Conservation (phyloP, 148 eudicot species). For the Chenopodium formosanum region DNA sequence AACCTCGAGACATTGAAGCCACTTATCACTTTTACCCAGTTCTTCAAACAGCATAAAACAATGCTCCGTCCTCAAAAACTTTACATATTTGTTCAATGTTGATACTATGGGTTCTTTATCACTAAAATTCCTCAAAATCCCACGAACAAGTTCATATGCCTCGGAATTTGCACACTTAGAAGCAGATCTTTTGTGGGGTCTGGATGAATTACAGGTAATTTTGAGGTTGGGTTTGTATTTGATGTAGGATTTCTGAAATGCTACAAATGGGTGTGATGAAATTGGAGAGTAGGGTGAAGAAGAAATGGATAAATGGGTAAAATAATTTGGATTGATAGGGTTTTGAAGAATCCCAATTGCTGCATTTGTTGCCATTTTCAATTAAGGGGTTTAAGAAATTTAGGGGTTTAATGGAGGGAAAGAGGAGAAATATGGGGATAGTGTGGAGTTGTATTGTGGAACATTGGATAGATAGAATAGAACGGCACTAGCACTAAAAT, state of each 20-base stretch:
- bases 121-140: constrained; percentile 45
- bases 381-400: background rate
- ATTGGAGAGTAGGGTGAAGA: constrained; percentile 18
- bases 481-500: background rate
- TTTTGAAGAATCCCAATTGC: constrained; percentile 14
- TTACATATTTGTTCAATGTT: constrained; percentile 64
- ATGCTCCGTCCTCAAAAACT: constrained; percentile 68
- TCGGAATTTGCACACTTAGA: constrained; percentile 40
- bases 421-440: background rate
- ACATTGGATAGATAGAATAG: background rate
- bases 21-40: constrained; percentile 68
- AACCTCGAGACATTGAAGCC: constrained; percentile 99
- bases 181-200: constrained; percentile 34
- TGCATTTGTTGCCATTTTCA: constrained; percentile 18
- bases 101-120: constrained; percentile 58
- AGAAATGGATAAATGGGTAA: constrained; percentile 20
- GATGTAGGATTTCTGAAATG: constrained; percentile 6
- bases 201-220: constrained; percentile 29
- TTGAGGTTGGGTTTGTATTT: constrained; percentile 12
- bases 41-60: constrained; percentile 91
- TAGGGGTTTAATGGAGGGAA: constrained; percentile 11
- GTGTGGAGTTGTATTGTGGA: background rate
- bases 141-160: constrained; percentile 52
- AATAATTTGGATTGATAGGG: constrained; percentile 7
- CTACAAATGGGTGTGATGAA: constrained; percentile 1